A percentile compares a stretch with the other conserved stretches of the same genome.
Evolutionary conservation across 345 rosid species (phyloP).

Genomic region (Eucalyptus microcorys): DNA sequence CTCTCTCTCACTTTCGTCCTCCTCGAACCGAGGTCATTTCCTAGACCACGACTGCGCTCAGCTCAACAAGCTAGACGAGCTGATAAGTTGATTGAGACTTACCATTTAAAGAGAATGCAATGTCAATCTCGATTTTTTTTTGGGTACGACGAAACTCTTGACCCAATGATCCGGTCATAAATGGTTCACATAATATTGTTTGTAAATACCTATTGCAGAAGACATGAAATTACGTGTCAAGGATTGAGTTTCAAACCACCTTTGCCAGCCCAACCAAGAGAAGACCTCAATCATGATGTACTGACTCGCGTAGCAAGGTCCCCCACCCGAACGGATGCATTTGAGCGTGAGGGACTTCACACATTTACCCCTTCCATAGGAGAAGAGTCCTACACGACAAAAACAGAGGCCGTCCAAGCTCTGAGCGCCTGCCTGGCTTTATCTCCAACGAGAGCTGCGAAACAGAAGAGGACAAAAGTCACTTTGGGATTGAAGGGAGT

Average conservation of each 20-base stretch:
- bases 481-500: neutral
- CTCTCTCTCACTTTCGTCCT: neutral
- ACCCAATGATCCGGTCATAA: accelerated
- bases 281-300: neutral
- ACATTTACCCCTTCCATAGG: neutral
- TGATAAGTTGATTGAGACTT: neutral
- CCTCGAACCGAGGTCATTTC: neutral
- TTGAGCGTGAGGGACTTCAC: neutral
- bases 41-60: accelerated
- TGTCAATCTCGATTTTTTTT: neutral
- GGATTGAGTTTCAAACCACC: neutral
- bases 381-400: neutral
- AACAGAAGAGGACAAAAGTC: neutral
- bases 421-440: neutral
- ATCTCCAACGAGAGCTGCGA: neutral
- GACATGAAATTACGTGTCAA: neutral
- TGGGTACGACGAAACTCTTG: neutral
- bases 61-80: neutral
- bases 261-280: neutral
- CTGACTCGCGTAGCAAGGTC: neutral
- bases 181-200: neutral
- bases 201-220: neutral
- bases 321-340: neutral
- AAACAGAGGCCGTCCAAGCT: neutral
- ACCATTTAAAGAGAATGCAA: neutral